Evolutionary conservation across 2,329 filamentous ascomycete genomes (phyloP).

Genomic region (Pestalotiopsis sp.): DNA sequence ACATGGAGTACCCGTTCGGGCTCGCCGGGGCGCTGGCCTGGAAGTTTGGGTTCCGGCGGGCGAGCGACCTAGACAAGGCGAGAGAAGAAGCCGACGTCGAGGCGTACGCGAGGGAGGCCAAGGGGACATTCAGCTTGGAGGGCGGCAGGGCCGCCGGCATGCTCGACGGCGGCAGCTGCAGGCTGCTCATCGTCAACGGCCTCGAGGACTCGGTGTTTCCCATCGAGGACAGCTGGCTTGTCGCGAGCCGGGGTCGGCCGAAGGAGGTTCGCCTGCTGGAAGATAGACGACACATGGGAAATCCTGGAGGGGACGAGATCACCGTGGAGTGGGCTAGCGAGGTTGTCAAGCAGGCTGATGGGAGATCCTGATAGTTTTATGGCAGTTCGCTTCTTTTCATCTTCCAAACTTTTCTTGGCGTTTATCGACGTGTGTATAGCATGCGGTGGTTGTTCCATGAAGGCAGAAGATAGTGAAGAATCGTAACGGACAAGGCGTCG

Average conservation of each 20-base stretch:
- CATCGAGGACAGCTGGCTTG: slow-evolving; percentile 65
- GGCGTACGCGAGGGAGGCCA: slow-evolving; percentile 62
- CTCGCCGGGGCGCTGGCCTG: slow-evolving; percentile 55
- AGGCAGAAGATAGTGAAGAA: no score
- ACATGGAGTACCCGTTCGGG: slow-evolving; percentile 66
- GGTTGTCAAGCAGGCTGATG: not conserved
- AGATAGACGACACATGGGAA: slow-evolving; percentile 66
- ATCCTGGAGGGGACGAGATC: slow-evolving; percentile 41
- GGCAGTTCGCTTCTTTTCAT: not conserved
- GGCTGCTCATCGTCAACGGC: slow-evolving; percentile 40
- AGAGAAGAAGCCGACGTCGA: slow-evolving; percentile 52
- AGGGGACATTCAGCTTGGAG: slow-evolving; percentile 21
- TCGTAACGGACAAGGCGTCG: no score
- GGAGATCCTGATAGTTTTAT: not conserved
- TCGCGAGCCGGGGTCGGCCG: slow-evolving; percentile 63
- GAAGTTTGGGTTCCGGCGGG: slow-evolving; percentile 62
- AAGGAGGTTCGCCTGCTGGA: slow-evolving; percentile 68
- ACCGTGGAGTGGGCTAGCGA: not conserved
- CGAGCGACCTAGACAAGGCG: slow-evolving; percentile 51
- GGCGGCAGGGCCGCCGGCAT: not conserved
- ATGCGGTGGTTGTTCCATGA: no score
- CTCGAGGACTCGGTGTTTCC: slow-evolving; percentile 65
- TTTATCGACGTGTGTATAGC: no score
- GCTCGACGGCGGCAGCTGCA: not conserved
- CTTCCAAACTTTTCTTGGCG: no score